A percentile compares a stretch with the other conserved stretches of the same genome.
Conservation (phyloP, 2,329 filamentous ascomycete species). For the Aspergillus fumigatiaffinis region DNA sequence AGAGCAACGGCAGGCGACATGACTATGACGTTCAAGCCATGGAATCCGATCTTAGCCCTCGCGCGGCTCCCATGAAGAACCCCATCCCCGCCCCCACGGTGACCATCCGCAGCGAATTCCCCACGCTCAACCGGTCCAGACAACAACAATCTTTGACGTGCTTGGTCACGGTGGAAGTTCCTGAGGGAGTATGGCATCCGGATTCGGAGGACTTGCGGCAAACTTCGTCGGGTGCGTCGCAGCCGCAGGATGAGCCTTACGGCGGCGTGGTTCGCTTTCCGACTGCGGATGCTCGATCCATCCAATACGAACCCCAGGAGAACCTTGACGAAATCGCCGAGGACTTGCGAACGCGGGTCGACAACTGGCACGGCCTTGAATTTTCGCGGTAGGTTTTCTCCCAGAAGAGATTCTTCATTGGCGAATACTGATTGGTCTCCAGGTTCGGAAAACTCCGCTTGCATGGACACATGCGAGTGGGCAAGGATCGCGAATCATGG, state of each 20-base stretch:
- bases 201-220: slow-evolving; percentile 71
- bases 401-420: background rate
- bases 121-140: slow-evolving; percentile 83
- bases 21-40: slow-evolving; percentile 96
- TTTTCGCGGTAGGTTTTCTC: slow-evolving; percentile 62
- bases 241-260: slow-evolving; percentile 50
- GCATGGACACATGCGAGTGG: slow-evolving; percentile 85
- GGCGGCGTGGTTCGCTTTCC: slow-evolving; percentile 49
- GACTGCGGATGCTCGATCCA: slow-evolving; percentile 51
- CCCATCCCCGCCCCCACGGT: slow-evolving; percentile 87
- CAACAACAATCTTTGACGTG: slow-evolving; percentile 95
- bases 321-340: slow-evolving; percentile 82
- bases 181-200: slow-evolving; percentile 85
- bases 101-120: slow-evolving; percentile 95
- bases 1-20: slow-evolving; percentile 66
- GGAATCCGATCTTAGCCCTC: slow-evolving; percentile 77
- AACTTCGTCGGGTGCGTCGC: slow-evolving; percentile 48
- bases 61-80: slow-evolving; percentile 65
- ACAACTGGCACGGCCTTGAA: slow-evolving; percentile 97
- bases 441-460: slow-evolving; percentile 89
- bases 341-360: slow-evolving; percentile 77
- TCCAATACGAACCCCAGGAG: slow-evolving; percentile 71
- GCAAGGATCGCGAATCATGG: slow-evolving; percentile 95
- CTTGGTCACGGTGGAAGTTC: slow-evolving; percentile 87
- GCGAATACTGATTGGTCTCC: slow-evolving; percentile 4